Conservation (phyloP, 2,329 filamentous ascomycete species). For the Ophiostoma populinum region DNA sequence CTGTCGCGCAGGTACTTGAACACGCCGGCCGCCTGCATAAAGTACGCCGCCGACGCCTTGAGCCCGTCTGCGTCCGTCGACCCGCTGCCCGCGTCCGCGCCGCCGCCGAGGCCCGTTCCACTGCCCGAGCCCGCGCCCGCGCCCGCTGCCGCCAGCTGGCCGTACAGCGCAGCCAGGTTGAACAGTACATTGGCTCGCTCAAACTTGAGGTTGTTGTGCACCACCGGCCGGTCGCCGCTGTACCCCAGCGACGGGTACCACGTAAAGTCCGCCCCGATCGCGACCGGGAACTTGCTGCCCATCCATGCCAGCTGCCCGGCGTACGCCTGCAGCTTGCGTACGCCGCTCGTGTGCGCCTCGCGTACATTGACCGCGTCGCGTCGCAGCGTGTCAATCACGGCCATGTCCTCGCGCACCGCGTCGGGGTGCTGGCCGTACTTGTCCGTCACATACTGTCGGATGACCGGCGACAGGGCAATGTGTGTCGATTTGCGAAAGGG, state of each 20-base stretch:
- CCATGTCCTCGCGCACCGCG: conserved; percentile 78
- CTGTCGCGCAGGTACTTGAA: conserved; percentile 59
- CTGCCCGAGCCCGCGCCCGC: neutral
- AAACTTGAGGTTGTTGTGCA: conserved; percentile 52
- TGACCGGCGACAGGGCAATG: conserved; percentile 61
- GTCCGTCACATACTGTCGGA: conserved; percentile 87
- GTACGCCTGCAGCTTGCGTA: conserved; percentile 79
- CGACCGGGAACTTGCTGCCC: conserved; percentile 87
- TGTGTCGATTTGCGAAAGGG: conserved; percentile 72
- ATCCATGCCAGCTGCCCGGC: conserved; percentile 88
- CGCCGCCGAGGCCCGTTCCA: neutral
- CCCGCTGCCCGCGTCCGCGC: conserved; percentile 22
- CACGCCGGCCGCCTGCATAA: conserved; percentile 73
- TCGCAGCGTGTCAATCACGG: conserved; percentile 68
- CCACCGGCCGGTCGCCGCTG: conserved; percentile 57
- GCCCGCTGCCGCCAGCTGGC: conserved; percentile 56
- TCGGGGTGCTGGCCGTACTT: conserved; percentile 99
- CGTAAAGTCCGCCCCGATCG: conserved; percentile 85
- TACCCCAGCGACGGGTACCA: conserved; percentile 94
- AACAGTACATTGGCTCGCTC: conserved; percentile 86
- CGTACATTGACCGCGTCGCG: conserved; percentile 75
- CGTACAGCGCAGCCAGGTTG: conserved; percentile 87
- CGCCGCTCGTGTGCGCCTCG: conserved; percentile 73
- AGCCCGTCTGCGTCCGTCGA: neutral
- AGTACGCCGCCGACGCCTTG: conserved; percentile 74